These are phyloP conservation scores for Dujonia santamariae DNA, from an alignment of 1,139 yeast genomes.

Conservation along the genomic window DNA sequence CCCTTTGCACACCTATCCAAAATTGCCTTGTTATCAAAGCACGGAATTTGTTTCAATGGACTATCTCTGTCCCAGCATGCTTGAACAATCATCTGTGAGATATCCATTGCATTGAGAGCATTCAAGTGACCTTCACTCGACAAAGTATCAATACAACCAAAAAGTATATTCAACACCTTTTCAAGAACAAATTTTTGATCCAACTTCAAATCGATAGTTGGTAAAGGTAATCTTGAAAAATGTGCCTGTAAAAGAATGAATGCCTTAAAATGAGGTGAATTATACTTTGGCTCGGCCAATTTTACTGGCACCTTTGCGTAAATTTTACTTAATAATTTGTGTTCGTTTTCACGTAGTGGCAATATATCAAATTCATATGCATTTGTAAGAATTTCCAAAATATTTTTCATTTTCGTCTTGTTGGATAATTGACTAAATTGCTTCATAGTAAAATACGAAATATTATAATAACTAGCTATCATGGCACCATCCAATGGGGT, in stretches of 20 bases:
- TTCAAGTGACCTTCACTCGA: slow-evolving; percentile 79
- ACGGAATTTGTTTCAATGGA: slow-evolving; percentile 81
- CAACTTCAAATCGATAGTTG: slow-evolving; percentile 56
- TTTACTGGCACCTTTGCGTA: slow-evolving; percentile 65
- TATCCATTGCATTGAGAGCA: slow-evolving; percentile 81
- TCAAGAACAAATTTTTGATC: slow-evolving; percentile 57
- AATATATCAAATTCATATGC: slow-evolving; percentile 69
- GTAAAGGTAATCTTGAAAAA: slow-evolving; percentile 55
- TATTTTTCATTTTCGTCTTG: slow-evolving; percentile 56
- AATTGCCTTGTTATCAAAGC: slow-evolving; percentile 47
- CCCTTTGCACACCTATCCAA: slow-evolving; percentile 55
- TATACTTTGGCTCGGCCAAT: slow-evolving; percentile 29
- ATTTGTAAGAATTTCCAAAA: slow-evolving; percentile 64
- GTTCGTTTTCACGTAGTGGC: slow-evolving; percentile 63
- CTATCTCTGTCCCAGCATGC: slow-evolving; percentile 82
- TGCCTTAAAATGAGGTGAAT: slow-evolving; percentile 64
- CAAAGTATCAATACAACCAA: slow-evolving; percentile 71
- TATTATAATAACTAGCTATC: slow-evolving; percentile 70
- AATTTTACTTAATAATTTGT: slow-evolving; percentile 42
- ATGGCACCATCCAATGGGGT: slow-evolving; percentile 66
- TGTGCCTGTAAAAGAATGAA: slow-evolving; percentile 81
- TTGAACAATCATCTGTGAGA: slow-evolving; percentile 86
- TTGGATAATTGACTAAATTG: slow-evolving; percentile 50
- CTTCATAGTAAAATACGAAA: slow-evolving; percentile 66
- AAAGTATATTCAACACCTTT: slow-evolving; percentile 48